These are phyloP conservation scores for Yamadazyma trypodendri DNA, from an alignment of 1,139 yeast species.

Conservation along the genomic window DNA sequence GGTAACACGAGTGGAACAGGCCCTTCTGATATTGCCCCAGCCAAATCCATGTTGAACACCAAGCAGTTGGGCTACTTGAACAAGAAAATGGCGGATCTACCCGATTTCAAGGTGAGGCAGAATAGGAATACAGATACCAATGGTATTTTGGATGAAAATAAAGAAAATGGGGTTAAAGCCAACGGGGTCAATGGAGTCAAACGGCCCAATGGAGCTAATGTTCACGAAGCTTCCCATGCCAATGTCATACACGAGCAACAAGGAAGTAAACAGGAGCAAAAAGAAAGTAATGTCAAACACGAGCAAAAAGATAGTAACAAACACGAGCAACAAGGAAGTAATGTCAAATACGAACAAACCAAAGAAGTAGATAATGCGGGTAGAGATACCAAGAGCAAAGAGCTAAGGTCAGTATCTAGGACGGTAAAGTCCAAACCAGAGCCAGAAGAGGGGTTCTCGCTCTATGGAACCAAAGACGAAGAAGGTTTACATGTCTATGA, in stretches of 20 bases:
- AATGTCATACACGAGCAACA: too few relatives aligned
- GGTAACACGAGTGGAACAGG: too few relatives aligned
- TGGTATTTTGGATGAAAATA: not conserved
- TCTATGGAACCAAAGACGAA: constrained; percentile 44
- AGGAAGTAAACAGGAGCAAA: too few relatives aligned
- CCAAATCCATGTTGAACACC: constrained; percentile 1
- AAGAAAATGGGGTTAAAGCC: not conserved
- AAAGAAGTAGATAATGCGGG: too few relatives aligned
- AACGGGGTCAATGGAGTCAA: not conserved
- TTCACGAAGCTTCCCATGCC: too few relatives aligned
- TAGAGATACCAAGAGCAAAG: too few relatives aligned
- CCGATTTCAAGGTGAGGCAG: not conserved
- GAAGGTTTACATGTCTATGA: constrained; percentile 31
- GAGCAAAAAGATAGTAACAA: too few relatives aligned
- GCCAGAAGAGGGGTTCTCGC: constrained; percentile 30
- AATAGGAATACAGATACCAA: not conserved
- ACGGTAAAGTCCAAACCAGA: not conserved
- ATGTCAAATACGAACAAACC: not conserved
- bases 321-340: too few relatives aligned
- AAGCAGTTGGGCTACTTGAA: not conserved
- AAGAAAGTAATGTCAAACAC: too few relatives aligned
- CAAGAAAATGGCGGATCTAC: constrained; percentile 1
- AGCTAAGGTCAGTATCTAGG: too few relatives aligned
- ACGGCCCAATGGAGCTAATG: not conserved
- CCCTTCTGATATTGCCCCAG: too few relatives aligned